Base-by-base conservation (phyloP, 2,329 filamentous ascomycete species). In the Chrysoporthe austroafricana region DNA sequence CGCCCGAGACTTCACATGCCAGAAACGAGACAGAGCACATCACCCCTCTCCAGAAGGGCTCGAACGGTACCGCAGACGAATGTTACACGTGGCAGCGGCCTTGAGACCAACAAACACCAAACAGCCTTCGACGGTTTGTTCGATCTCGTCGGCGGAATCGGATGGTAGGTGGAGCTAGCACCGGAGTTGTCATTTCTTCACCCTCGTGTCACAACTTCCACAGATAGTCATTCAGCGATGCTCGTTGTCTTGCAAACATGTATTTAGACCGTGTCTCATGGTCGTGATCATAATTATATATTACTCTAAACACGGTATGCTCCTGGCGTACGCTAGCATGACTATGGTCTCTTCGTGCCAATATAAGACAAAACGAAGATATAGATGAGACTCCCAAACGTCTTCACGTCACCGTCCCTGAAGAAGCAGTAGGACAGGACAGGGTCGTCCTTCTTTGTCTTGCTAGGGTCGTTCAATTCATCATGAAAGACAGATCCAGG, bases 301-400 rank as follows among this genome's bases (percentile, higher is more conserved):
- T 70, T 70, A 70, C 44, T 59, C 13, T 63, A 63, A 62, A 54
- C 68, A 62, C 56, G 46, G 39, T 11, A 67, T 11, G 58, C 26
- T 43, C 64, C 50, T 64, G 43, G 32, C 50, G 26, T 56, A 21
- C 21, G 63, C 50, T 54, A 39, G 57, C 43, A 52, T 61, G 64
- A 61, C 67, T 26, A 48, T 62, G 62, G 46, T 66, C 26, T 67
- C 48, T 67, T 36, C 46, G 64, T 61, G 58, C 64, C 62, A 69
- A 69, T 64, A 64, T 69, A 64, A 60, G 64, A 69, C 67, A 69
- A 69, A 57, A 26, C 44, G 64, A 69, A 69, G 62, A 50, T 44
- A 43, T 14, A 43, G n/a, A 56, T n/a, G 50, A 46, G 43, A 62
- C 32, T n/a, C 46, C 62, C 5, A 52, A 16, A 42, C 43, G 7